Percentiles rank a stretch among this genome's conserved stretches.
These are phyloP conservation scores for Dactylellina sp. DNA, from an alignment of 2,329 filamentous ascomycete genomes.

Conservation along the genomic window DNA sequence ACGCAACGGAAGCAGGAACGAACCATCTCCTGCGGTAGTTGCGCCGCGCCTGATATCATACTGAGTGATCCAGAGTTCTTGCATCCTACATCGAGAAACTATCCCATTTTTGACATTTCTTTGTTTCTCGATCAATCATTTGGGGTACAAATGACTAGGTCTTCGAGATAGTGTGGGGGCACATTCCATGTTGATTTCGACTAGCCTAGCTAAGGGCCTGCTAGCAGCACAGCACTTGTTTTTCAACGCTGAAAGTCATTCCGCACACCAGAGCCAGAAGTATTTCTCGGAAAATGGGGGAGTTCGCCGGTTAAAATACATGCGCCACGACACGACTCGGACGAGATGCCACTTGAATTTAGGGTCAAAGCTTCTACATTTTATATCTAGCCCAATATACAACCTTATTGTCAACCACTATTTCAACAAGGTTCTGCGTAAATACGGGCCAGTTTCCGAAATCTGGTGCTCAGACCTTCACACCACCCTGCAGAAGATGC, in stretches of 20 bases:
- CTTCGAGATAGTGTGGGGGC: no score
- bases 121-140: no score
- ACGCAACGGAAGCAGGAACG: constrained; percentile 16
- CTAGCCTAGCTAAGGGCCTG: no score
- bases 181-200: no score
- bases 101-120: no score
- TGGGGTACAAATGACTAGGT: no score
- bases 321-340: constrained; percentile 35
- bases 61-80: no score
- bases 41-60: no score
- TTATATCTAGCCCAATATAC: constrained; percentile 42
- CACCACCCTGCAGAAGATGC: constrained; percentile 12
- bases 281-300: constrained; percentile 11
- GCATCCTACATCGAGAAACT: no score
- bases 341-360: constrained; percentile 9
- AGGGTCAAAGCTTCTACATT: constrained; percentile 54
- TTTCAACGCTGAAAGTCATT: no score
- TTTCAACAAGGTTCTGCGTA: constrained; percentile 48
- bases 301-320: constrained; percentile 49
- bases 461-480: constrained; percentile 44
- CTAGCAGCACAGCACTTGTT: no score
- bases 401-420: constrained; percentile 23
- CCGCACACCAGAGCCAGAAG: no score
- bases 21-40: neutral
- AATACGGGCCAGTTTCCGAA: constrained; percentile 56